Base-by-base conservation (phyloP, 2,329 filamentous ascomycete genomes). In the Curvularia eragrostidis region DNA sequence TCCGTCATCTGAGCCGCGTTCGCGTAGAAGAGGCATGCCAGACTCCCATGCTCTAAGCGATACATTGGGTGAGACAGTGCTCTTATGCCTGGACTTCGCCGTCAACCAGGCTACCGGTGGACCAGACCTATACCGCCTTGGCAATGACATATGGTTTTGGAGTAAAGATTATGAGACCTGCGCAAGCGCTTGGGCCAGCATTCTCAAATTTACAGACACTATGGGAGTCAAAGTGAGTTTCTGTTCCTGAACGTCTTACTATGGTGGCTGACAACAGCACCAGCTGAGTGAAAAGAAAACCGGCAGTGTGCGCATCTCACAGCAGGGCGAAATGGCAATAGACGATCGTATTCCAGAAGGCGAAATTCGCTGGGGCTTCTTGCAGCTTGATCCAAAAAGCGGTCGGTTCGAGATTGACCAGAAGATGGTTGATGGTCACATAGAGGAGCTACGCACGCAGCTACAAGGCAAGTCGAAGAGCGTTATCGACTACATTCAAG, bases 71-170 rank as follows among this genome's bases (percentile, higher is more conserved):
- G 81, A 84, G 60, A 62, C 79, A n/a, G 71, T 82, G 1, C 66
- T 83, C 4, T 82, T 82, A 53, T 79, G 80, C 56, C 69, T 83
- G 67, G 81, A 83, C 54, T 70, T 81, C 12, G 73, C 78, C 0
- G 76, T 83, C 18, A 82, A 81, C 48, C 75, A 78, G 39, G 59
- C 72, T 10, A 79, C 80, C 1, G 51, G 66, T 13, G 78, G 80
- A 0, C 70, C 77, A 46, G 68, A 80, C 3, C 66, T 82, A 0
- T 80, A 83, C 57, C 80, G 82, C 1, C 61, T 83, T 15, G 79
- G 82, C 46, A 81, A 84, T 56, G 81, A 84, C 50, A 63, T 83
- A 12, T 84, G 81, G 80, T 76, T 83, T 18, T 75, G 70, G 71
- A 79, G 78, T 28, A 79, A 79, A 2, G 71, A 81, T 18, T 79